Conservation (phyloP, 345 rosid species). For the Eucalyptus albens region DNA sequence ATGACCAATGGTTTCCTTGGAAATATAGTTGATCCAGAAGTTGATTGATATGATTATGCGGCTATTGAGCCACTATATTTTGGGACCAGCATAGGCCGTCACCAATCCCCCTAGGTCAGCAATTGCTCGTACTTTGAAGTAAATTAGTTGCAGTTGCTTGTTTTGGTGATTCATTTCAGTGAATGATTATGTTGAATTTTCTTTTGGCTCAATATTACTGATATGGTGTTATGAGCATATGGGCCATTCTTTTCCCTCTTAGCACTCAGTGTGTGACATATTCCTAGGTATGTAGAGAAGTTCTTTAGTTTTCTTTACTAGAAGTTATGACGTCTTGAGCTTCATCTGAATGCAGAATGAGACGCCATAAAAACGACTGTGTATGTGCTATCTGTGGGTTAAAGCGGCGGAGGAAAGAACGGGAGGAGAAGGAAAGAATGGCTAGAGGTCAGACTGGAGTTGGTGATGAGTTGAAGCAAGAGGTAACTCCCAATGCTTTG, state of each 20-base stretch:
- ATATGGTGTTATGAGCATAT: not conserved
- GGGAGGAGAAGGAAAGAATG: constrained; percentile 55
- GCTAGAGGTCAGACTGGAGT: constrained; percentile 43
- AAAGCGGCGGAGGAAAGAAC: constrained; percentile 85
- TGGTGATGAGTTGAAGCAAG: constrained; percentile 42
- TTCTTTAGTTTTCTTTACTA: not conserved
- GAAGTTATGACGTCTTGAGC: not conserved
- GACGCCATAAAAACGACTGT: constrained; percentile 90
- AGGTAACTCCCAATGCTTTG: constrained; percentile 13
- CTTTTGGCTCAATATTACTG: not conserved
- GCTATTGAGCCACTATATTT: not conserved
- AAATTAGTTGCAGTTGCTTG: not conserved
- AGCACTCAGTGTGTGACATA: not conserved
- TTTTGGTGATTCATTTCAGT: not conserved
- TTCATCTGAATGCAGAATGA: constrained; percentile 26
- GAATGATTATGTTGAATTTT: not conserved
- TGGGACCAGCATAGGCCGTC: not conserved
- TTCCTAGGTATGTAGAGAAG: not conserved
- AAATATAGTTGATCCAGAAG: not conserved
- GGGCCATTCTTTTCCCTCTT: not conserved
- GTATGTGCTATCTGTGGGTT: constrained; percentile 89
- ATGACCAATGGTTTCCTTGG: not conserved
- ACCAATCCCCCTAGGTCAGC: not conserved
- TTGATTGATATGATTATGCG: not conserved
- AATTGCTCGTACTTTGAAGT: not conserved